Conservation (phyloP, 2,329 filamentous ascomycete species). For the Alternaria angustiovoidea region DNA sequence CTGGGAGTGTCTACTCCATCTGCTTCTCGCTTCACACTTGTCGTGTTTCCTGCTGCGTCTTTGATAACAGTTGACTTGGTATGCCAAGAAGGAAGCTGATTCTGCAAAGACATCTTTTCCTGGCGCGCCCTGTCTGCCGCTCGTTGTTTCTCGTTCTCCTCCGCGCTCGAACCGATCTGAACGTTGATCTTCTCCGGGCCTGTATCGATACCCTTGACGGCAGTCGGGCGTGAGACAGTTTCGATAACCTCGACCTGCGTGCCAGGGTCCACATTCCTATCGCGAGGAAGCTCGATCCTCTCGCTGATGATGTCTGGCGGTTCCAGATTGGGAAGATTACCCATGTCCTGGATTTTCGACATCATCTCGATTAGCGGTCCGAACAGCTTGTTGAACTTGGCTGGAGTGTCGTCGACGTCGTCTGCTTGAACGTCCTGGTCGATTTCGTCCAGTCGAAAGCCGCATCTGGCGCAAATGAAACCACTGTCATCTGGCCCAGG, state of each 20-base stretch:
- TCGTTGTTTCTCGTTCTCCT: slow-evolving; percentile 72
- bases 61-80: slow-evolving; percentile 70
- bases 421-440: slow-evolving; percentile 39
- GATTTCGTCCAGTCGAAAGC: slow-evolving; percentile 60
- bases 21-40: slow-evolving; percentile 48
- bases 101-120: slow-evolving; percentile 72
- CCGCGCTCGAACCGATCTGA: slow-evolving; percentile 71
- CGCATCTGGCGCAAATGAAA: slow-evolving; percentile 86
- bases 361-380: slow-evolving; percentile 76
- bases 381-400: slow-evolving; percentile 75
- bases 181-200: slow-evolving; percentile 74
- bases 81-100: slow-evolving; percentile 76
- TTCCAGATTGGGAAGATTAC: slow-evolving; percentile 76
- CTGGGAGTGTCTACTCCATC: slow-evolving; percentile 46
- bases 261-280: slow-evolving; percentile 70
- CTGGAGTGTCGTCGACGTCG: slow-evolving; percentile 52
- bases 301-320: slow-evolving; percentile 74
- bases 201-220: slow-evolving; percentile 72
- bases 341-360: slow-evolving; percentile 71
- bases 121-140: slow-evolving; percentile 70
- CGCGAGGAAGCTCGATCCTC: slow-evolving; percentile 70
- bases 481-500: slow-evolving; percentile 58
- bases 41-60: slow-evolving; percentile 56
- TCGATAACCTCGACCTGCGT: slow-evolving; percentile 68
- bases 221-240: slow-evolving; percentile 65